Base-by-base conservation (phyloP, 805 yeast genomes). In the Candida parachauliodes region DNA sequence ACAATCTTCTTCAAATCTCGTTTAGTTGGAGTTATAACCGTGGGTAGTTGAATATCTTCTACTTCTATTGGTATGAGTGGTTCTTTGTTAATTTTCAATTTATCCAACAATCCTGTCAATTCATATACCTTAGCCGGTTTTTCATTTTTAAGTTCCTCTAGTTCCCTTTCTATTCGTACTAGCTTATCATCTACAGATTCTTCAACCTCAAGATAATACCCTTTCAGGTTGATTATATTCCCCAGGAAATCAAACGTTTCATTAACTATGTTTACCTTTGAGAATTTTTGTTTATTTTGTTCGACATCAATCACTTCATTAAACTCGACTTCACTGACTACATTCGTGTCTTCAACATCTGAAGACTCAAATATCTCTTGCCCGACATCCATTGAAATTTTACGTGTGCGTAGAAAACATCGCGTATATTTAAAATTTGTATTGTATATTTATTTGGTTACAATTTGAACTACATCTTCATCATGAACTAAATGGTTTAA, bases 381-480 rank as follows among this genome's bases (percentile, higher is more conserved):
- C 1, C 61, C 44, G 21, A 49, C 47, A 22, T 45, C 54, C 8
- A 53, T 49, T 21, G 24, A 21, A 21, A 21, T 8, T 8, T 21
- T 18, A 50, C 22, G 17, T 37, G 16, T 12, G 28, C 28, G 28
- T 26, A 14, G 6, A 26, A 9, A 22, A 22, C n/a, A n/a, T n/a
- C n/a, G n/a, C n/a, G n/a, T n/a, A n/a, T n/a, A n/a, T n/a, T n/a
- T n/a, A n/a, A n/a, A n/a, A n/a, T n/a, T n/a, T n/a, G n/a, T n/a
- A n/a, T n/a, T 24, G 27, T n/a, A 24, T 27, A 15, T 15, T 47
- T 70, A 88, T 65, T 88, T 91, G 15, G 96, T 79, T 34, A 91
- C 88, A 40, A 91, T 78, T 35, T 93, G 82, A 16, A 93, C 91
- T 12, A 91, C 98, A 57, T 91, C 98, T 55, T 89, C 97, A 56